These are phyloP conservation scores for Trichomonascaceae sp. DNA, from an alignment of 1,139 yeast genomes.

Conservation along the genomic window DNA sequence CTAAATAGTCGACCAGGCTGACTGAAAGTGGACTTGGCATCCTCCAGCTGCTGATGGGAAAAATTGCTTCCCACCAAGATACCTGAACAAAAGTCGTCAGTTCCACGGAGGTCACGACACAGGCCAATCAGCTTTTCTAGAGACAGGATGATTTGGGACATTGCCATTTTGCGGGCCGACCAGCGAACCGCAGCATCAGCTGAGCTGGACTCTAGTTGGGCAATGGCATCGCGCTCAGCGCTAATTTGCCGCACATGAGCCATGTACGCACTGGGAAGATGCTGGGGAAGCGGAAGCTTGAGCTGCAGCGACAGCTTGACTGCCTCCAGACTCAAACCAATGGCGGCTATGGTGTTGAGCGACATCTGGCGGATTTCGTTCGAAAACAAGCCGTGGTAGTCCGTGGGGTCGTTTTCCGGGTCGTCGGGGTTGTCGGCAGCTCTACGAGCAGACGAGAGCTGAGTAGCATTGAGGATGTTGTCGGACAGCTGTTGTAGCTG, in stretches of 20 bases:
- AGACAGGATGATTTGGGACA: neutral
- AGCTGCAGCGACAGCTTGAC: slow-evolving; percentile 31
- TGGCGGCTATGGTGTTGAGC: slow-evolving; percentile 15
- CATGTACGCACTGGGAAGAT: slow-evolving; percentile 35
- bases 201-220: neutral
- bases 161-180: neutral
- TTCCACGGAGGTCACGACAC: neutral
- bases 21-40: too few relatives aligned
- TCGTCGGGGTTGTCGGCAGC: neutral
- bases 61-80: neutral
- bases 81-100: neutral
- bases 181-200: neutral
- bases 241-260: slow-evolving; percentile 28
- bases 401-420: slow-evolving; percentile 1
- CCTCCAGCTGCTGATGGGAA: too few relatives aligned
- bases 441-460: slow-evolving; percentile 23
- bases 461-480: slow-evolving; percentile 33
- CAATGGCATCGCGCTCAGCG: neutral
- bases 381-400: neutral
- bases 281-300: slow-evolving; percentile 37
- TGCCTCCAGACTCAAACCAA: slow-evolving; percentile 12
- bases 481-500: slow-evolving; percentile 35
- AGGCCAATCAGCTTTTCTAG: neutral
- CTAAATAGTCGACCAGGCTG: too few relatives aligned
- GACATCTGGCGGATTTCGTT: slow-evolving; percentile 18